Percentiles rank a stretch among this genome's conserved stretches.
Evolutionary conservation across 805 yeast genomes (phyloP).

Genomic region (Candida golubevii): DNA sequence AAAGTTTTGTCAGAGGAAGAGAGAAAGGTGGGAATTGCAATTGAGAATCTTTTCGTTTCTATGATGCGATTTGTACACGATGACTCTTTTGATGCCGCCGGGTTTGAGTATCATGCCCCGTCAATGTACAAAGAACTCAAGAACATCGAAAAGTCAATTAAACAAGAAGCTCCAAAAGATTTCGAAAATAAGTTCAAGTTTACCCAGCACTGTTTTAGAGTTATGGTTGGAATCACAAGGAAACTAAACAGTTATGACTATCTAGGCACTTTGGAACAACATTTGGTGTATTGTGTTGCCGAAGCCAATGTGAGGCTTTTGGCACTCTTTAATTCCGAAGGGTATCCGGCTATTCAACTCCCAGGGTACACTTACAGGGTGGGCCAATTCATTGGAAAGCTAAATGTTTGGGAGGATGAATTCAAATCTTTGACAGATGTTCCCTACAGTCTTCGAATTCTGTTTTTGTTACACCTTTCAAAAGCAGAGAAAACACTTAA

Average conservation of each 20-base stretch:
- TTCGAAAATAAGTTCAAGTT: neutral
- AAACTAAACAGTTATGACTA: neutral
- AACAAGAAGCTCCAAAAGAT: too few species aligned
- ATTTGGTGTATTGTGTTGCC: neutral
- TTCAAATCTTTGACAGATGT: neutral
- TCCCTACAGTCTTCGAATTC: neutral
- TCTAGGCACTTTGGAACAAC: neutral
- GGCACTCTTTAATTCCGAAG: neutral
- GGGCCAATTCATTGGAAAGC: neutral
- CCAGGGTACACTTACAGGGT: neutral
- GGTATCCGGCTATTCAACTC: neutral
- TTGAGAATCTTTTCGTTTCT: too few species aligned
- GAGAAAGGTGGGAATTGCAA: too few species aligned
- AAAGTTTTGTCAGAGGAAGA: too few species aligned
- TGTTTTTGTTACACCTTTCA: neutral
- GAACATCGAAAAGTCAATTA: too few species aligned
- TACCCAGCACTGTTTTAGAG: neutral
- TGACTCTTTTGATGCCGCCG: too few species aligned
- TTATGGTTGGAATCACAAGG: neutral
- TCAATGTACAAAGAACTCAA: too few species aligned
- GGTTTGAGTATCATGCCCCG: too few species aligned
- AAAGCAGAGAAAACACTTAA: neutral
- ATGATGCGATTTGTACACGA: too few species aligned
- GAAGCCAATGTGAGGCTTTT: slow-evolving; percentile 1
- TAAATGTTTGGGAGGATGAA: neutral